Evolutionary conservation across 2,329 filamentous ascomycete species (phyloP), one percentile per base, ranked within the genome.

Genomic region (Colletotrichum musae): DNA sequence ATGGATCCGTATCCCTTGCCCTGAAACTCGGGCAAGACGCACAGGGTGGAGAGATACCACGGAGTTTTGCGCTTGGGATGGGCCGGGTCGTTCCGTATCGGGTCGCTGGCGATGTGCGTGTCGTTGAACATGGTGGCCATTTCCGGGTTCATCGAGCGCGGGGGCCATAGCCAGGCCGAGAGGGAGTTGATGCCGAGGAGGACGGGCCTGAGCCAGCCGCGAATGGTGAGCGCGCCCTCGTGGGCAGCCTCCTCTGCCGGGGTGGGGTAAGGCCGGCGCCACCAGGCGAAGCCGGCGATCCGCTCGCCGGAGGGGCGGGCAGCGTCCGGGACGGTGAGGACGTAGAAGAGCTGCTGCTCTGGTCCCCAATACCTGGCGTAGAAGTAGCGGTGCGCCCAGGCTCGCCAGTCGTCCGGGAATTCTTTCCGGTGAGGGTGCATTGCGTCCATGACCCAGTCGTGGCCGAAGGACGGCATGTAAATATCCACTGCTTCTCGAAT

Each of bases 31-130:
- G 80, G 79, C 24, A 74, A 70, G 9, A 81, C 76, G n/a, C 72
- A 77, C 21, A 81, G 67, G 18, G 73, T 77, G 57, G 77, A 77
- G 10, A 82, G 74, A 67, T 82, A 82, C 77, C 76, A 80, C 15
- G 78, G 79, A 7, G 73, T 67, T 32, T 70, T 73, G 32, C 78
- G 78, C 32, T 74, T 73, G 32, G 75, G 73, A 26, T 76, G 74
- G 54, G 71, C 73, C 21, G 80, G 72, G 53, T 72, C 70, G 12
- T 68, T 26, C 28, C 77, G 60, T 10, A 70, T 28, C 6, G 74
- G 74, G 58, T 77, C 75, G 47, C 78, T 57, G 41, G 66, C 58
- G 39, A 70, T 63, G 60, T 78, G 74, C 60, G 73, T 72, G 65
- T 74, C 76, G 58, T 72, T 69, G 56, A 79, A 79, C 58, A 72